Conservation (phyloP, 1,139 yeast genomes). For the Hanseniaspora gamundiae region DNA sequence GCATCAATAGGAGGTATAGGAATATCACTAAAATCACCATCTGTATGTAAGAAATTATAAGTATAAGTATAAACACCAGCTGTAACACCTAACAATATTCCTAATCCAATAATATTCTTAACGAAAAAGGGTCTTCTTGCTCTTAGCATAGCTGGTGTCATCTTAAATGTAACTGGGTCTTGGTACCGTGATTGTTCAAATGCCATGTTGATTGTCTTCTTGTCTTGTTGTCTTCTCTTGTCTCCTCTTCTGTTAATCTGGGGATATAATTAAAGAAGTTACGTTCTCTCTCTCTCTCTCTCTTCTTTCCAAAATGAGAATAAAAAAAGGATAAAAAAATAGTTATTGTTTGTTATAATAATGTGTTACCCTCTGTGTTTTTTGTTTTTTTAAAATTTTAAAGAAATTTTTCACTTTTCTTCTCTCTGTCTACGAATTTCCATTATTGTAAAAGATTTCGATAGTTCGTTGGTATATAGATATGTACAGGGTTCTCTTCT, state of each 20-base stretch:
- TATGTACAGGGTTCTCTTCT: too few relatives aligned
- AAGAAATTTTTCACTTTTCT: too few relatives aligned
- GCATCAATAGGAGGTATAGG: slow-evolving; percentile 89
- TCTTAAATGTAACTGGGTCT: slow-evolving; percentile 67
- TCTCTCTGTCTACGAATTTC: too few relatives aligned
- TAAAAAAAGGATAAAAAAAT: too few relatives aligned
- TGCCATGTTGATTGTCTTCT: slow-evolving; percentile 1
- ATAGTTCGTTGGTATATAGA: too few relatives aligned
- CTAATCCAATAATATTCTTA: slow-evolving; percentile 56
- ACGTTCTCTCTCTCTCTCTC: neutral
- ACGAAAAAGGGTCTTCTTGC: slow-evolving; percentile 80
- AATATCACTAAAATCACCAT: slow-evolving; percentile 70
- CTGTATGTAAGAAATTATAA: slow-evolving; percentile 56
- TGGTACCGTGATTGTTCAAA: slow-evolving; percentile 40
- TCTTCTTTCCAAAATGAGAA: too few relatives aligned
- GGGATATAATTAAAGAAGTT: too few relatives aligned
- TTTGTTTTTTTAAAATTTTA: neutral
- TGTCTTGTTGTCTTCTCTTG: neutral
- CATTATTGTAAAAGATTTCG: too few relatives aligned
- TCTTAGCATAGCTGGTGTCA: slow-evolving; percentile 88
- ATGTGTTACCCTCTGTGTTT: too few relatives aligned
- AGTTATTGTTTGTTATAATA: too few relatives aligned
- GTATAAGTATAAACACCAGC: slow-evolving; percentile 66
- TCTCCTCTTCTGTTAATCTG: too few relatives aligned
- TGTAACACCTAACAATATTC: slow-evolving; percentile 47